Conservation (phyloP, 176 grass and related monocot genomes). For the Bonia amplexicaulis region DNA sequence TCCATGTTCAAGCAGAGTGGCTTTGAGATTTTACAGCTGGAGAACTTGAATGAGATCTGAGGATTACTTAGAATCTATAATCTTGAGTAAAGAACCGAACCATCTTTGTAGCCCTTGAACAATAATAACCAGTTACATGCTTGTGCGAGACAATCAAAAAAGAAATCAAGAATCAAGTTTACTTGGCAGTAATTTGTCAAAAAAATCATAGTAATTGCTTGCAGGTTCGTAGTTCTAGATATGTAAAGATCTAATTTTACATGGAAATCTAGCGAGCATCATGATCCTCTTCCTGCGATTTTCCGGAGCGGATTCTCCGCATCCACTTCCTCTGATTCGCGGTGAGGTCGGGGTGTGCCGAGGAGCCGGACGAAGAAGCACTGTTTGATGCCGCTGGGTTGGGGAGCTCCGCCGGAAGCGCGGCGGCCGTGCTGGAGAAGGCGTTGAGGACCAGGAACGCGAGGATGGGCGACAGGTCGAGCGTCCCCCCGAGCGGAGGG, state of each 20-base stretch:
- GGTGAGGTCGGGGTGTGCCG: conserved; percentile 23
- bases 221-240: neutral
- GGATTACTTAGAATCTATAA: conserved; percentile 28
- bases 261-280: conserved; percentile 9
- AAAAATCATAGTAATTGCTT: neutral
- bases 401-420: conserved; percentile 90
- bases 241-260: neutral
- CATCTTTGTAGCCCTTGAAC: conserved; percentile 70
- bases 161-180: conserved; percentile 20
- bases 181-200: neutral
- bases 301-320: conserved; percentile 45
- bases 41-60: conserved; percentile 19
- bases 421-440: conserved; percentile 79
- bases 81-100: conserved; percentile 58
- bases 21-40: conserved; percentile 38
- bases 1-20: neutral
- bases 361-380: neutral
- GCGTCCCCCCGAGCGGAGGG: conserved; percentile 73
- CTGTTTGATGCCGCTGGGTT: neutral
- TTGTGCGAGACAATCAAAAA: conserved; percentile 10
- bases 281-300: conserved; percentile 21
- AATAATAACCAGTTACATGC: conserved; percentile 32
- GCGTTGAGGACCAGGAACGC: conserved; percentile 88
- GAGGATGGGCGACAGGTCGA: conserved; percentile 96
- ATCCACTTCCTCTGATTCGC: conserved; percentile 69